phyloP scores from a whole-genome alignment of 768 basidiomycete genomes.

The Suillus decipiens region DNA sequence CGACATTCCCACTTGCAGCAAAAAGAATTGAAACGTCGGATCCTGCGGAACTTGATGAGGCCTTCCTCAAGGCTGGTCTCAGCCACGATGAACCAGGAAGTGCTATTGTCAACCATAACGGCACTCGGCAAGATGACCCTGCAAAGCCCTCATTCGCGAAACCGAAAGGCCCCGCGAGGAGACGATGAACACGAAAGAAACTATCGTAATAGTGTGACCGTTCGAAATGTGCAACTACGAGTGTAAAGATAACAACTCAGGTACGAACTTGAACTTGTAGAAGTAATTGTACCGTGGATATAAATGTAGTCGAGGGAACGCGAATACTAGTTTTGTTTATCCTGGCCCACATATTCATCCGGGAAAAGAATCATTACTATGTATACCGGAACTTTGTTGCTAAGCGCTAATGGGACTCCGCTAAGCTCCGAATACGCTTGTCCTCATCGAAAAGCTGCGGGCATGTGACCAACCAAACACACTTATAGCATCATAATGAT shows the following conservation, averaged over 20 bases:
- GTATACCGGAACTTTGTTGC: not conserved
- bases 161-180: conserved; percentile 69
- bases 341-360: not conserved
- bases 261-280: not conserved
- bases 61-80: conserved; percentile 61
- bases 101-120: conserved; percentile 14
- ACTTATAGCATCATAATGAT: not conserved
- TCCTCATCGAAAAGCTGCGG: not conserved
- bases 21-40: conserved; percentile 86
- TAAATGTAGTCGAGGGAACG: not conserved
- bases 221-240: not conserved
- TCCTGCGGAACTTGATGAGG: conserved; percentile 68
- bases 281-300: not conserved
- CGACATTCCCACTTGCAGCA: conserved; percentile 43
- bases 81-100: conserved; percentile 29
- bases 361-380: not conserved
- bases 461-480: conserved; percentile 11
- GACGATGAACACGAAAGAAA: conserved; percentile 32
- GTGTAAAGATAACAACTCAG: not conserved
- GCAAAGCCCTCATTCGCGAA: conserved; percentile 58
- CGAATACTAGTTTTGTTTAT: not conserved
- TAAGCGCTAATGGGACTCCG: conserved; percentile 14
- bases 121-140: conserved; percentile 17
- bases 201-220: not conserved
- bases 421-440: conserved; percentile 25